phyloP scores from a whole-genome alignment of 441 rosid genomes.

The Biscutella laevigata region DNA sequence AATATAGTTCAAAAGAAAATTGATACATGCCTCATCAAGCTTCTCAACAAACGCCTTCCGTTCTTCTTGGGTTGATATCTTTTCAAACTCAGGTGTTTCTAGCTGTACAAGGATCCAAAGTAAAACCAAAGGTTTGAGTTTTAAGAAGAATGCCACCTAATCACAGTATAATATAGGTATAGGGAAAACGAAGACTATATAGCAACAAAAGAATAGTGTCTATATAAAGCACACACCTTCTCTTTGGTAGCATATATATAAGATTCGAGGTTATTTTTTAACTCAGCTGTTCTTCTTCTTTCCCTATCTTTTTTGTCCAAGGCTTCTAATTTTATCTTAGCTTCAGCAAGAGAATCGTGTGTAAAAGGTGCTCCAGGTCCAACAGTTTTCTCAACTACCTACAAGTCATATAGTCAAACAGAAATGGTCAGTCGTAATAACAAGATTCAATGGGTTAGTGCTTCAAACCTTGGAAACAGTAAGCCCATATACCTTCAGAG shows the following conservation, averaged over 20 bases:
- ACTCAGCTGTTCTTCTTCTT: constrained; percentile 84
- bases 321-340: constrained; percentile 61
- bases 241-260: constrained; percentile 97
- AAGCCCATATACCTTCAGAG: constrained; percentile 56
- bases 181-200: not conserved
- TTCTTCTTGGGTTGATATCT: constrained; percentile 65
- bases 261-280: constrained; percentile 84
- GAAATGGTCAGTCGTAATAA: not conserved
- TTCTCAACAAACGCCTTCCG: constrained; percentile 70
- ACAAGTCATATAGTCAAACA: constrained; percentile 13
- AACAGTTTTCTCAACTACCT: constrained; percentile 70
- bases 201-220: not conserved
- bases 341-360: constrained; percentile 55
- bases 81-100: constrained; percentile 62
- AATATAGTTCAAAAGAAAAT: not conserved
- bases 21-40: constrained; percentile 71
- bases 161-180: not conserved
- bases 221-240: constrained; percentile 43
- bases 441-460: not conserved
- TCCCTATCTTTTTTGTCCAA: constrained; percentile 82
- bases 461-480: not conserved
- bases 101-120: constrained; percentile 46
- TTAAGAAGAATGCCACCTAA: not conserved
- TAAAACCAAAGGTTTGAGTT: constrained; percentile 2
- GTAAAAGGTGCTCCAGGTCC: constrained; percentile 76